These are phyloP conservation scores for Talaromyces amestolkiae DNA, from an alignment of 2,329 filamentous ascomycete species.

Conservation along the genomic window DNA sequence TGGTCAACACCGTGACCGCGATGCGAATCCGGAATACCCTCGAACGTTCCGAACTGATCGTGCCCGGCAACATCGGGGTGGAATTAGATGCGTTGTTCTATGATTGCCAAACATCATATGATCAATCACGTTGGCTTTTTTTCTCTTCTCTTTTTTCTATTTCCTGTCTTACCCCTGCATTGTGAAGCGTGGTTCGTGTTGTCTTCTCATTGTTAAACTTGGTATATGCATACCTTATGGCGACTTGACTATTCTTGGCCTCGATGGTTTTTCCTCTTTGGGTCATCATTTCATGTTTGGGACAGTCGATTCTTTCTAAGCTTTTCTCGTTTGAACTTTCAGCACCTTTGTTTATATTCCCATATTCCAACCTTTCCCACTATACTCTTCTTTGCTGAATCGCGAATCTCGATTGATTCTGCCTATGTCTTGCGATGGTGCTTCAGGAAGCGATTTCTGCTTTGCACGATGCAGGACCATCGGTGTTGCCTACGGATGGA, in stretches of 20 bases:
- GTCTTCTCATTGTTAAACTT: constrained; percentile 13
- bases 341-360: not conserved
- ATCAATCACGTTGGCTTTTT: not conserved
- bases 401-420: not conserved
- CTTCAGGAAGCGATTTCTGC: not conserved
- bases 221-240: constrained; percentile 19
- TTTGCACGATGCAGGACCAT: not conserved
- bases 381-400: not conserved
- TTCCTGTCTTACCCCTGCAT: constrained; percentile 15
- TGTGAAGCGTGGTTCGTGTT: constrained; percentile 18
- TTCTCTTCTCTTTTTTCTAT: constrained; percentile 9
- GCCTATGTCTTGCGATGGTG: not conserved
- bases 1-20: constrained; percentile 36
- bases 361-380: not conserved
- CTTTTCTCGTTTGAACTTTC: constrained; percentile 5
- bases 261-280: not conserved
- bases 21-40: constrained; percentile 40
- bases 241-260: constrained; percentile 10
- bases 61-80: constrained; percentile 34
- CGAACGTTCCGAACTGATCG: constrained; percentile 41
- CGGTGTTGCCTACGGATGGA: not conserved
- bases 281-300: constrained; percentile 3
- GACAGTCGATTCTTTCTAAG: not conserved
- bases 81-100: constrained; percentile 39
- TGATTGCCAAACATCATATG: constrained; percentile 24